Conservation (phyloP, 805 yeast species). For the Suhomyces emberorum region DNA sequence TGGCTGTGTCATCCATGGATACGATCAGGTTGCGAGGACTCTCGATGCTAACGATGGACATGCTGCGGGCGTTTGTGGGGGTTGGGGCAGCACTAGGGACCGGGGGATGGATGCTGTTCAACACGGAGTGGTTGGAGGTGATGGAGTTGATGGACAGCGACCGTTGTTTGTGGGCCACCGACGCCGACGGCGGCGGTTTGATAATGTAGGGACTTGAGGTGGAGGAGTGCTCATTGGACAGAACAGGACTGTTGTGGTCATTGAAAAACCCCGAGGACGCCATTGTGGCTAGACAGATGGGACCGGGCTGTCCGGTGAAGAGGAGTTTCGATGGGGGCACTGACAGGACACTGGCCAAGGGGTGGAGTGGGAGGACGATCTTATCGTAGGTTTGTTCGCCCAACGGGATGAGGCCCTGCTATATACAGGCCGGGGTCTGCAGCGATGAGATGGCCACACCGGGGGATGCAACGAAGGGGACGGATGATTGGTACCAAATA, state of each 20-base stretch:
- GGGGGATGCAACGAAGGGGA: too few species aligned
- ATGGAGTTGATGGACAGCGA: conserved; percentile 29
- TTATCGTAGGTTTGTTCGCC: not conserved
- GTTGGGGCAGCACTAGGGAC: conserved; percentile 7
- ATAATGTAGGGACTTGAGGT: conserved; percentile 11
- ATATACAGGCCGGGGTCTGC: not conserved
- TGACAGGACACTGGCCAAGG: not conserved
- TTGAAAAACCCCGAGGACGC: conserved; percentile 10
- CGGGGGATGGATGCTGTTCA: conserved; percentile 1
- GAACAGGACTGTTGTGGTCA: conserved; percentile 10
- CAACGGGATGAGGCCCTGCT: not conserved
- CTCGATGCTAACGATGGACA: conserved; percentile 37
- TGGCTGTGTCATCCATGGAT: conserved; percentile 33
- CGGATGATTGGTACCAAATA: too few species aligned
- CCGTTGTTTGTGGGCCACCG: conserved; percentile 22
- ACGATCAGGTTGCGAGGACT: conserved; percentile 41
- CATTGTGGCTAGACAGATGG: conserved; percentile 1
- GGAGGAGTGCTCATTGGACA: conserved; percentile 11
- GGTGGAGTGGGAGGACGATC: not conserved
- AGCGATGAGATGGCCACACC: too few species aligned
- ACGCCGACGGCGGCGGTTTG: conserved; percentile 13
- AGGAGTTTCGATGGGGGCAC: not conserved
- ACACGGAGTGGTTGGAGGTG: conserved; percentile 5
- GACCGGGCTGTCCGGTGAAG: not conserved
- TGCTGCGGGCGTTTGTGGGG: conserved; percentile 27